Evolutionary conservation across 768 basidiomycete species (phyloP), one percentile per base, ranked within the genome.

Genomic region (Tubosaeta sp.): DNA sequence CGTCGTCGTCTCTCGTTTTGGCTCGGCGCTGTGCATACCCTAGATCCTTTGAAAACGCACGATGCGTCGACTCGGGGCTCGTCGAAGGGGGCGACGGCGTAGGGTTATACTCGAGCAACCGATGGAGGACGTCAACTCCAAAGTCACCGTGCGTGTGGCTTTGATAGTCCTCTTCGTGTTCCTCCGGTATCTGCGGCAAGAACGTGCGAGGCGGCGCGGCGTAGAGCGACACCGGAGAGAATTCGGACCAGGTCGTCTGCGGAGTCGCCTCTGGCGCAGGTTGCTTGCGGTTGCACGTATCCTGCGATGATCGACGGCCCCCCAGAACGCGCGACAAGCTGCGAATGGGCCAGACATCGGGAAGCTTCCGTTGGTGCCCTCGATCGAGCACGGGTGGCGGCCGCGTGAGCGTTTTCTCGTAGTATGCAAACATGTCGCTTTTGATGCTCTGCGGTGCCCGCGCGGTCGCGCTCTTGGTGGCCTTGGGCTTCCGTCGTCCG

Each of bases 181-280:
- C 67, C 54, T 69, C 67, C 2, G 65, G 69, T 59, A 69, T 67
- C 19, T 65, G 55, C 22, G 49, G 35, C 53, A 69, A 43, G 53
- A 55, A 38, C 10, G 55, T 56, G 41, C 60, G 68, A 22, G 61
- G 39, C 13, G 53, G 33, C 31, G 59, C 35, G 12, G 55, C 60
- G 39, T 64, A 68, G 19, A 48, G 53, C 37, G 50, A 46, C 7
- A 51, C 58, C 4, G 57, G 55, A 8, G 65, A 51, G 45, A 70
- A 68, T 47, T 63, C 58, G 43, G 67, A 69, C 67, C 66, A 66
- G 17, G 68, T 70, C 35, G 67, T 64, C 42, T 57, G 62, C 11
- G 56, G 56, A 17, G 12, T 47, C 11, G 45, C 25, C 22, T 9
- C 37, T 4, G 42, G 37, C 2, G 53, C 27, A 5, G 39, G 26